Base-by-base conservation (phyloP, 768 basidiomycete species). In the Macrolepiota dolichaula region DNA sequence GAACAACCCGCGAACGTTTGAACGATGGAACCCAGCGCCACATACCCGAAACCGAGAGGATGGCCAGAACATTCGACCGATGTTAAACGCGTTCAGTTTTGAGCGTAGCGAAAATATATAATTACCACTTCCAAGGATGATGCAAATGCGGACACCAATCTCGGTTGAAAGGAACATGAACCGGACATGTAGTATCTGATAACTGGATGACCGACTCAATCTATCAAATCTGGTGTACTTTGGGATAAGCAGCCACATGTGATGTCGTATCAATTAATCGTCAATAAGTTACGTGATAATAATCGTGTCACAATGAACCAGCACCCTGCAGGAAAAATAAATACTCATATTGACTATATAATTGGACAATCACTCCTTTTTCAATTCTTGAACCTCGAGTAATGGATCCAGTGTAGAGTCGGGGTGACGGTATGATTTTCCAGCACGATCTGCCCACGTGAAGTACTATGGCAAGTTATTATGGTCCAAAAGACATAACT, bases 391-490 rank as follows among this genome's bases (percentile, higher is more conserved):
- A 56, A 91, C 82, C 65, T 93, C 90, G 29, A 91, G 78, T 51
- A 97, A 68, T 2, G 96, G 97, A 71, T 99, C 97, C 35, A 96
- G 84, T 47, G 81, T 78, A 2, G 88, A 84, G 52, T 85, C 84
- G 3, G 97, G 97, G 62, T 95, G 88, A 46, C 95, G 89, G 76
- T 98, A 98, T 13, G 94, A 95, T 50, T 86, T 87, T 59, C 86
- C 87, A 58, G 79, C 79, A 50, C 86, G 85, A 73, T 98, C 97
- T 19, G 92, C 93, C 88, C 90, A 96, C 40, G 95, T 97, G 73
- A 98, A 98, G 78, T 98, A 99, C 88, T 97, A 74, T 44, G n/a
- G 50, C 63, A 64, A 66, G 29, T 70, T 67, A 55, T 53, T 51
- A 55, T 62, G 59, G 49, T 35, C n/a, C 55, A 13, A 47, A 38